A percentile compares a stretch with the other conserved stretches of the same genome.
Evolutionary conservation across 352 stramenopile genomes (phyloP).

Genomic region (Phytophthora ramorum): DNA sequence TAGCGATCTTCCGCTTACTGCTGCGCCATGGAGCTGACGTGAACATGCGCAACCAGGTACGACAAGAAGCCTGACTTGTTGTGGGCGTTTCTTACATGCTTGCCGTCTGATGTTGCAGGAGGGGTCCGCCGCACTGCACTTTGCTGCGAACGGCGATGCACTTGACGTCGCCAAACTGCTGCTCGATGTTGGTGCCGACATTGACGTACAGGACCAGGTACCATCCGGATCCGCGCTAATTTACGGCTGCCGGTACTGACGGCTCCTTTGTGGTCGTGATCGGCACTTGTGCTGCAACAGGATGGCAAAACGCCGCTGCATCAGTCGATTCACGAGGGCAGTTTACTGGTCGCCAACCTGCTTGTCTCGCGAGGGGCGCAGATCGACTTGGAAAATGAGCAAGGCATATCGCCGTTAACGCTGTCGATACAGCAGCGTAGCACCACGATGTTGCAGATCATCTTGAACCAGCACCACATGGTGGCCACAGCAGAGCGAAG

Average conservation of each 20-base stretch:
- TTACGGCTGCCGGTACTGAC: too few species aligned
- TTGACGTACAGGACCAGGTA: too few species aligned
- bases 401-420: constrained; percentile 11
- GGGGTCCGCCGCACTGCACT: constrained; percentile 22
- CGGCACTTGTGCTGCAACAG: too few species aligned
- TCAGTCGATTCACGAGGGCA: too few species aligned
- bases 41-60: constrained; percentile 16
- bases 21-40: constrained; percentile 21
- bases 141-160: constrained; percentile 20
- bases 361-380: constrained; percentile 5
- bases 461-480: constrained; percentile 36
- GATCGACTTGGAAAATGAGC: constrained; percentile 20
- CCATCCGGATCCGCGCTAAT: too few species aligned
- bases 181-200: too few species aligned
- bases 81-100: background rate
- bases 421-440: constrained; percentile 3
- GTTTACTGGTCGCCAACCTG: constrained; percentile 1
- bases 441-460: constrained; percentile 28
- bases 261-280: too few species aligned
- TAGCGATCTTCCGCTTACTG: constrained; percentile 14
- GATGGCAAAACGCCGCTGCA: too few species aligned
- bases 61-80: background rate
- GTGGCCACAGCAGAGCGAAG: constrained; percentile 12
- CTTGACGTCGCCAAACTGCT: constrained; percentile 18
- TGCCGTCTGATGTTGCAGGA: constrained; percentile 17